Evolutionary conservation across 768 basidiomycete genomes (phyloP), one percentile per base, ranked within the genome.

Genomic region (Sporobolomyces pararoseus): DNA sequence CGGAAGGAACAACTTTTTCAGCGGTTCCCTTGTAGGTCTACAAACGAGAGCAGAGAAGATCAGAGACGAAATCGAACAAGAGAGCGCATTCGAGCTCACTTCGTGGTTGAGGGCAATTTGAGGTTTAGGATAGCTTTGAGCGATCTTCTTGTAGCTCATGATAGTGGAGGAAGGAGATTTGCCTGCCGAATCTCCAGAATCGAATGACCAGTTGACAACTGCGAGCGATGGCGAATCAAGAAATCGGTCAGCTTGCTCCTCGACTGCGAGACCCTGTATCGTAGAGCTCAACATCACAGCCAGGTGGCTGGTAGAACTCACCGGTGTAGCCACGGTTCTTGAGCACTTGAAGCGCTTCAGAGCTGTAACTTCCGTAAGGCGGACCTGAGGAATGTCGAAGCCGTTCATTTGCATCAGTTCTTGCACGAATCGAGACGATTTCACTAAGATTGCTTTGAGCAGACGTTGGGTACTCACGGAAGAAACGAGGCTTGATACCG

Each of bases 81-180:
- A 35, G 37, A 42, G 7, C 14, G 50, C 0, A 4, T 2, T 27
- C 27, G 3, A 23, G 25, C 53, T 29, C 6, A 51, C 71, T 32
- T 72, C 75, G 65, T 77, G 75, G 61, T 76, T 75, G 49, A 77
- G 76, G 7, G 71, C 63, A 42, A 76, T 73, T 50, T 63, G 44
- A 12, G 73, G 46, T 34, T 42, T 46, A 12, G 68, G 68, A 52
- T 59, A 73, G 19, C 25, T 27, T 16, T 39, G 23, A 1, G 54
- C 55, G 32, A 75, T 65, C 61, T 69, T 69, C 21, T 68, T 68
- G 71, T 76, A 77, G 4, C 35, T 42, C 10, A 54, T 17, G 46
- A 74, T 51, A 0, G 65, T 50, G 7, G 75, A 59, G n/a, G 62
- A 39, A 14, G 68, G 34, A 2, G 68, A 31, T 21, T 65, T 42